Base-by-base conservation (phyloP, 2,329 filamentous ascomycete genomes). In the Calonectria hawksworthii region DNA sequence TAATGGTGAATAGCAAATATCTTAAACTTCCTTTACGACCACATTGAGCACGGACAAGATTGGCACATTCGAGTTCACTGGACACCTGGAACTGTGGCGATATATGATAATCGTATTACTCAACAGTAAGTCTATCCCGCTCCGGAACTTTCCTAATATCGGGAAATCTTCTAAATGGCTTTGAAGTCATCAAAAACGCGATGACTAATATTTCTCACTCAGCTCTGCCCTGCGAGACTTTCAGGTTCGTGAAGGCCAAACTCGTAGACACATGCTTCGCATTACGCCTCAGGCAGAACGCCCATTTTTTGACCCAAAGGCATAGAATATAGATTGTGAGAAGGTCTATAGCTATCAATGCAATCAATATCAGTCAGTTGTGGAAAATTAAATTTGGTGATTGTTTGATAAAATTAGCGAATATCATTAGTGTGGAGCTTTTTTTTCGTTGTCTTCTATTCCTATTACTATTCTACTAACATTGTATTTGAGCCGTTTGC, bases 1-100 rank as follows among this genome's bases (percentile, higher is more conserved):
- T 68, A 3, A 74, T 56, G 4, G 50, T 32, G 10, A 26, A 34
- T 9, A 67, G 71, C 28, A 23, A 74, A 74, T 41, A 74, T 68
- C n/a, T 87, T 94, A 50, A 92, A 92, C 78, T 94, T 94, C 85
- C 84, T 94, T 13, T 94, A 91, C 81, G 89, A 94, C 76, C 92
- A 94, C 78, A 91, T 94, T 70, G 90, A 92, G 1, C 86, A 90
- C 52, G 90, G 91, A 14, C 89, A 92, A 50, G 93, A 94, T 79
- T 89, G 94, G 75, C 92, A 94, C 78, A 88, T 88, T 13, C 88
- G 93, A 28, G 86, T 94, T 6, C 91, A 91, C 76, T 94, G 92
- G 91, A 89, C 88, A 67, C 84, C 87, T 4, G 88, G 89, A 2
- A 93, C 91, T 0, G 92, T 94, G 0, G 89, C 94, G 1, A 90